Percentiles rank a stretch among this genome's conserved stretches.
These are phyloP conservation scores for Aspergillus sojae DNA, from an alignment of 2,329 filamentous ascomycete genomes.

Conservation along the genomic window DNA sequence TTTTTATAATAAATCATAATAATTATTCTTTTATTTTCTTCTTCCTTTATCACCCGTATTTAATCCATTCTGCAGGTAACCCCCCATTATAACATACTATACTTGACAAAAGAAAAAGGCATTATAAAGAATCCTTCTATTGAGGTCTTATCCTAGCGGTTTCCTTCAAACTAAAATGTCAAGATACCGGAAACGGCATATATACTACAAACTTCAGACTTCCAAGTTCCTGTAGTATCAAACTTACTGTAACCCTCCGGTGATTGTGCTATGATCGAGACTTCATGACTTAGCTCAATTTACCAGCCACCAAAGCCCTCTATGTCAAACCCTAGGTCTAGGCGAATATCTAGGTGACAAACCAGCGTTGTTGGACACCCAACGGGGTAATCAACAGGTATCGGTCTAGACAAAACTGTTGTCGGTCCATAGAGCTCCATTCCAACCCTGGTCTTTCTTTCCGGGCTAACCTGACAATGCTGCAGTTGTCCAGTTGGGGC, in stretches of 20 bases:
- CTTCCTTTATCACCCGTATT: not conserved
- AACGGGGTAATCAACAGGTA: not conserved
- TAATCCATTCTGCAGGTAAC: not conserved
- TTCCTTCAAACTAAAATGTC: not conserved
- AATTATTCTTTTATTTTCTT: not conserved
- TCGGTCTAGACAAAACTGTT: constrained; percentile 3
- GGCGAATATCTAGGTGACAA: not conserved
- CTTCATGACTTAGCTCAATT: not conserved
- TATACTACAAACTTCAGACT: not conserved
- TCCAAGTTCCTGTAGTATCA: not conserved
- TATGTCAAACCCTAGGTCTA: not conserved
- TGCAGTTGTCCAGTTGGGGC: constrained; percentile 12
- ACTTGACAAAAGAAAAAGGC: not conserved
- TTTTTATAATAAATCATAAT: not conserved
- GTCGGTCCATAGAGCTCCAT: constrained; percentile 7
- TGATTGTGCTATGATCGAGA: not conserved
- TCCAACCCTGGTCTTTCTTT: not conserved
- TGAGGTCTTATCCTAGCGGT: not conserved
- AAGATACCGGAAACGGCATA: not conserved
- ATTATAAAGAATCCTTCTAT: not conserved
- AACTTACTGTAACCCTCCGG: not conserved
- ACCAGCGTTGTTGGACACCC: not conserved
- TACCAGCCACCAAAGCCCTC: not conserved
- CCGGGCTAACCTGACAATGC: constrained; percentile 11
- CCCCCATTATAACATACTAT: not conserved